Evolutionary conservation across 805 yeast genomes (phyloP).

Genomic region (Cyberlindnera mississippiensis): DNA sequence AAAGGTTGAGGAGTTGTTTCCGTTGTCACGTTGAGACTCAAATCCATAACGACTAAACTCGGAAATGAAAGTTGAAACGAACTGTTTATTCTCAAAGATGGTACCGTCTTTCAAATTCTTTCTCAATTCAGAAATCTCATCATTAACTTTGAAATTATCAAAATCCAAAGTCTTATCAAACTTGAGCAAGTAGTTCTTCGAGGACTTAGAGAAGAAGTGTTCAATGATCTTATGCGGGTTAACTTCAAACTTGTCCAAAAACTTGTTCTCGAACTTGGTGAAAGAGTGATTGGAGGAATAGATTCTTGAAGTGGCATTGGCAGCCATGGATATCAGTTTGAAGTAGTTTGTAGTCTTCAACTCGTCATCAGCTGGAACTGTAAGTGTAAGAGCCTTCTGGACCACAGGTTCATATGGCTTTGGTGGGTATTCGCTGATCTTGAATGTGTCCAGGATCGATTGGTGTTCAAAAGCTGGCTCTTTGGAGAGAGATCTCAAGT

Average conservation of each 20-base stretch:
- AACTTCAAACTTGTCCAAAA: slow-evolving; percentile 37
- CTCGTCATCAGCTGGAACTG: slow-evolving; percentile 29
- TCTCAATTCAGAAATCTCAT: slow-evolving; percentile 22
- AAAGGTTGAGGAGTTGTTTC: slow-evolving; percentile 22
- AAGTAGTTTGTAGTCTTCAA: slow-evolving; percentile 27
- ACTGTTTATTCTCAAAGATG: slow-evolving; percentile 24
- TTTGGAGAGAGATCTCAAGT: slow-evolving; percentile 30
- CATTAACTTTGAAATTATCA: slow-evolving; percentile 27
- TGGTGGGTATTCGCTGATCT: slow-evolving; percentile 33
- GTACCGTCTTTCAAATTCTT: slow-evolving; percentile 24
- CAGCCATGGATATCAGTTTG: slow-evolving; percentile 34
- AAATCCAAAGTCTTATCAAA: slow-evolving; percentile 31
- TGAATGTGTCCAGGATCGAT: slow-evolving; percentile 30
- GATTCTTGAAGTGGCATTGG: slow-evolving; percentile 32
- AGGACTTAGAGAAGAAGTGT: slow-evolving; percentile 33
- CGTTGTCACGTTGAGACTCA: slow-evolving; percentile 19
- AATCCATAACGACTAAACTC: slow-evolving; percentile 27
- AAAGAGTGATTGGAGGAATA: slow-evolving; percentile 32
- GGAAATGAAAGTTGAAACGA: slow-evolving; percentile 26
- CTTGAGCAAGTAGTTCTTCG: slow-evolving; percentile 31
- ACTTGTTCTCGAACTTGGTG: slow-evolving; percentile 38
- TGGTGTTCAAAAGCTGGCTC: slow-evolving; percentile 31
- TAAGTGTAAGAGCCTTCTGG: slow-evolving; percentile 34
- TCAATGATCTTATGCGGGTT: slow-evolving; percentile 35
- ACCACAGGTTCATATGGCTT: slow-evolving; percentile 30